Evolutionary conservation across 75 land plant genomes (phyloP).

Genomic region (Isoetes taiwanensis): DNA sequence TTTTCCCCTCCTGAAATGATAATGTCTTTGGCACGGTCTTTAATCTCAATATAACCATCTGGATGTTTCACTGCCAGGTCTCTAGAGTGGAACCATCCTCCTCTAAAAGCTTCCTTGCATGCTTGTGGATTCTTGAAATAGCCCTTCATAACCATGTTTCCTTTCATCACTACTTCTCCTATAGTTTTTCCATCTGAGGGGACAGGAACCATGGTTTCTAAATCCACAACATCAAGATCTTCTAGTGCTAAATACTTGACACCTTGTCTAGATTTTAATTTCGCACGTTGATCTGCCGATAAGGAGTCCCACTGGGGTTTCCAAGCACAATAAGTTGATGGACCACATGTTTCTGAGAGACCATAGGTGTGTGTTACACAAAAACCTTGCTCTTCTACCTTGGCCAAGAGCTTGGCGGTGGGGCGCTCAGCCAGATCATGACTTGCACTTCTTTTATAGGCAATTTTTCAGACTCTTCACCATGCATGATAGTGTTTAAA

Average conservation of each 20-base stretch:
- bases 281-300: slow-evolving; percentile 42
- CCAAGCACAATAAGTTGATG: slow-evolving; percentile 74
- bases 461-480: slow-evolving; percentile 13
- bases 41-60: slow-evolving; percentile 79
- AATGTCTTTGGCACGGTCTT: slow-evolving; percentile 80
- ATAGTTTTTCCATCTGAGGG: slow-evolving; percentile 60
- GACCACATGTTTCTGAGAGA: slow-evolving; percentile 85
- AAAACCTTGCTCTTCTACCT: slow-evolving; percentile 60
- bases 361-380: slow-evolving; percentile 85
- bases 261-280: slow-evolving; percentile 77
- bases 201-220: slow-evolving; percentile 44
- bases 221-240: slow-evolving; percentile 51
- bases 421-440: slow-evolving; percentile 90
- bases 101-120: slow-evolving; percentile 50
- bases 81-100: slow-evolving; percentile 88
- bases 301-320: slow-evolving; percentile 76
- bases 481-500: slow-evolving; percentile 58
- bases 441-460: slow-evolving; percentile 40
- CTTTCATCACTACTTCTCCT: slow-evolving; percentile 81
- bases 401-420: slow-evolving; percentile 38
- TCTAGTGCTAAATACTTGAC: slow-evolving; percentile 49
- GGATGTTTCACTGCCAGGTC: slow-evolving; percentile 82
- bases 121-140: slow-evolving; percentile 84
- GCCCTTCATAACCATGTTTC: slow-evolving; percentile 88
- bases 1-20: slow-evolving; percentile 92